Percentiles rank a stretch among this genome's conserved stretches.
phyloP scores from a whole-genome alignment of 352 stramenopile genomes.

The Elongisporangium prolatum region DNA sequence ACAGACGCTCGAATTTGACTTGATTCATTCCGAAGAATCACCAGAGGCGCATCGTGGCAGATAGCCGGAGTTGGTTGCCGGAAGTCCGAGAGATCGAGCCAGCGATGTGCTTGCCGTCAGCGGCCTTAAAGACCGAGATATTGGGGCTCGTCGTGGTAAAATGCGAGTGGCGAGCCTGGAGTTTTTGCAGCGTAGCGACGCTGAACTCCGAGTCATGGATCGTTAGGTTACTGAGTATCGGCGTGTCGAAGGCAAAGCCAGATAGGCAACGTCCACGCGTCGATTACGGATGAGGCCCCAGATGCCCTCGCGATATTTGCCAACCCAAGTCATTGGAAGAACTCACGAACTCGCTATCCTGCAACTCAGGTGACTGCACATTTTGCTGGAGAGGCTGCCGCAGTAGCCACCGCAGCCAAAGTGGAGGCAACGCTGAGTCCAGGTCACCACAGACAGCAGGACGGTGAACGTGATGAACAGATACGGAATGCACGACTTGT shows the following conservation, averaged over 20 bases:
- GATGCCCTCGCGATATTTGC: conserved; percentile 19
- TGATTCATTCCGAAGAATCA: too few relatives aligned
- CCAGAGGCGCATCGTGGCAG: too few relatives aligned
- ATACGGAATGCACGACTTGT: conserved; percentile 15
- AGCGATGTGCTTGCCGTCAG: too few relatives aligned
- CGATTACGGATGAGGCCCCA: conserved; percentile 19
- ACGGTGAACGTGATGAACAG: conserved; percentile 24
- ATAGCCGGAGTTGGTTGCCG: too few relatives aligned
- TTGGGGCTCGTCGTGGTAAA: too few relatives aligned
- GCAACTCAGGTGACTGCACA: conserved; percentile 13
- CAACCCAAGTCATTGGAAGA: conserved; percentile 29
- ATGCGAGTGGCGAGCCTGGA: too few relatives aligned
- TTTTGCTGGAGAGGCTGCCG: conserved; percentile 22
- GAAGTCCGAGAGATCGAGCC: too few relatives aligned
- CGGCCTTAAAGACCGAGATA: too few relatives aligned
- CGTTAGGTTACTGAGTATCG: too few relatives aligned
- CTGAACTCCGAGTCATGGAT: too few relatives aligned
- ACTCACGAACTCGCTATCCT: conserved; percentile 23
- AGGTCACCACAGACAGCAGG: conserved; percentile 25
- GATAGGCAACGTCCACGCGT: conserved; percentile 26
- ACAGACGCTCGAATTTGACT: conserved; percentile 37
- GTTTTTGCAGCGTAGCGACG: too few relatives aligned
- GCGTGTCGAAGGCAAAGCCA: conserved; percentile 5
- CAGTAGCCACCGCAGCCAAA: conserved; percentile 32
- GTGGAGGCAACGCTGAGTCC: conserved; percentile 39